Evolutionary conservation across 2,329 filamentous ascomycete genomes (phyloP).

Genomic region (Botrytis hyacinthi): DNA sequence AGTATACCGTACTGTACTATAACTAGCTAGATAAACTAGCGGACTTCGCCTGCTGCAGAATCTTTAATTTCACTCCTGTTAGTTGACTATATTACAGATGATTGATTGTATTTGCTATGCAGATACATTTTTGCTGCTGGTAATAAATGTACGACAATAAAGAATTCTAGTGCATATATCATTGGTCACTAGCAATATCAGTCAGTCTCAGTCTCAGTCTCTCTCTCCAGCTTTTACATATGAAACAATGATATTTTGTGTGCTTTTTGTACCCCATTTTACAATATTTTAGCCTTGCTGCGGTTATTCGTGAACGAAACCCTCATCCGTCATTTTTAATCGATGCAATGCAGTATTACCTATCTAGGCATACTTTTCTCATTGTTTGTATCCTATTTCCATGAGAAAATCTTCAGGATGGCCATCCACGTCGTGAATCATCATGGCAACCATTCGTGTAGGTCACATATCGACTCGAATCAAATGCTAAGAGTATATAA

Average conservation of each 20-base stretch:
- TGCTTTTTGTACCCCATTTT: not conserved
- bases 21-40: not conserved
- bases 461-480: not conserved
- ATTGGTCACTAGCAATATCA: not conserved
- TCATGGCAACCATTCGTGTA: not conserved
- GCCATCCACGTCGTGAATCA: not conserved
- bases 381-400: not conserved
- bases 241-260: not conserved
- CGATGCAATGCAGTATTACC: not conserved
- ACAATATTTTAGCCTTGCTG: not conserved
- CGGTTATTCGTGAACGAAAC: not conserved
- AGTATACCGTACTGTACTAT: not conserved
- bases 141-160: not conserved
- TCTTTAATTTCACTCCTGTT: not conserved
- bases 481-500: too few relatives aligned
- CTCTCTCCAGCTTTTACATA: not conserved
- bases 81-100: not conserved
- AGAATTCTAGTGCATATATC: not conserved
- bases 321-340: not conserved
- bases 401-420: not conserved
- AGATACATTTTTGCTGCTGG: not conserved
- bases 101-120: not conserved
- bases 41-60: constrained; percentile 6
- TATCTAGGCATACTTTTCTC: not conserved
- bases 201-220: not conserved